These are phyloP conservation scores for Emydomyces testavorans DNA, from an alignment of 2,329 filamentous ascomycete genomes.

Conservation along the genomic window DNA sequence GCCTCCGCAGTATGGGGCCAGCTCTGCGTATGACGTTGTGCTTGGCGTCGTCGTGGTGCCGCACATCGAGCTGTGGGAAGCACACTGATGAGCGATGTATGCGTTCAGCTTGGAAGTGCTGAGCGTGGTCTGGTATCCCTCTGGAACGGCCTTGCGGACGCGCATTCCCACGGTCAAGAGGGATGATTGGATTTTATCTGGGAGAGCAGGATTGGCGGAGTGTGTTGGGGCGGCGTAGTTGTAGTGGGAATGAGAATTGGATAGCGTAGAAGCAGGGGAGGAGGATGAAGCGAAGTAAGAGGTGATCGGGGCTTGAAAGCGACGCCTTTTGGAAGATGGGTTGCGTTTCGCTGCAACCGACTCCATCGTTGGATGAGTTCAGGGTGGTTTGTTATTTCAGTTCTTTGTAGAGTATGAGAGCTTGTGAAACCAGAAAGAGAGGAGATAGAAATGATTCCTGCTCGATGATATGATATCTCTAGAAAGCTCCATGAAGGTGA, in stretches of 20 bases:
- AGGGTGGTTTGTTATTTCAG: background rate
- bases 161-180: constrained; percentile 92
- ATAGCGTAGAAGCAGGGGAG: constrained; percentile 10
- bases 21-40: constrained; percentile 42
- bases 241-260: constrained; percentile 25
- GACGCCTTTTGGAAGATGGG: constrained; percentile 32
- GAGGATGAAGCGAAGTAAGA: constrained; percentile 26
- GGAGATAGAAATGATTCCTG: no score
- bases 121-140: constrained; percentile 71
- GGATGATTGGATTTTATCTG: constrained; percentile 60
- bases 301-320: constrained; percentile 37
- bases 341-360: constrained; percentile 6
- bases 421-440: no score
- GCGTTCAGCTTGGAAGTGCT: constrained; percentile 18
- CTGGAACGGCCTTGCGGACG: constrained; percentile 80
- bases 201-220: constrained; percentile 43
- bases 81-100: constrained; percentile 18
- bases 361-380: constrained; percentile 15
- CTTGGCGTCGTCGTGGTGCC: no score
- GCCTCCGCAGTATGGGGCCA: constrained; percentile 71
- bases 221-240: constrained; percentile 33
- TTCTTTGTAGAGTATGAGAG: no score
- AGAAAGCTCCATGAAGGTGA: no score
- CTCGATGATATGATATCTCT: no score
- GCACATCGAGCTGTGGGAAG: no score